Evolutionary conservation across 805 yeast species (phyloP), one percentile per base, ranked within the genome.

Genomic region (Saccharomycopsis fodiens): DNA sequence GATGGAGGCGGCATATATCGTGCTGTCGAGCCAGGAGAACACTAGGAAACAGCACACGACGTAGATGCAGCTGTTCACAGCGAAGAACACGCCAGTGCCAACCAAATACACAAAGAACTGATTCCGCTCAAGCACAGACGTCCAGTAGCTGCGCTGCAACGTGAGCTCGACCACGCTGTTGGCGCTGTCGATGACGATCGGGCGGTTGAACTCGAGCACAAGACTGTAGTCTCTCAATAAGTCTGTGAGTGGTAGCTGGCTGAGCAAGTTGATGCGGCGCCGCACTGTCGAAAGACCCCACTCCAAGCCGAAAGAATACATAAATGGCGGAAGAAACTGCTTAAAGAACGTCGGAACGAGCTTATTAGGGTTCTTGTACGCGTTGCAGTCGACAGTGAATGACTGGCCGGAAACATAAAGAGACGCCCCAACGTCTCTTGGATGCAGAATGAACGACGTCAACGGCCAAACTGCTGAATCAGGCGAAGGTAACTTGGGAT

Each of bases 161-260:
- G 8, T 35, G 17, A 43, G 31, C 15, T 25, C 42, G 12, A 43
- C 29, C 32, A 23, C 21, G 30, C 38, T 30, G 25, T 47, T 43
- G 43, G 36, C 35, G 25, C 39, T 45, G 35, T 47, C 40, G 3
- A 47, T 42, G 5, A 42, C n/a, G 15, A 47, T 31, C 4, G 30
- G 31, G 13, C 40, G 29, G 31, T 44, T 44, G 32, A 44, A 48
- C 20, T 44, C 51, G 29, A 48, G 22, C 12, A 44, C n/a, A 8
- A 47, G 19, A n/a, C 35, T n/a, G n/a, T 13, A 15, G n/a, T 25
- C 16, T 29, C 15, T 21, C 12, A 16, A 12, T 17, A 8, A n/a
- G 17, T 12, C 15, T 13, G 16, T 31, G 3, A 17, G 8, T 21
- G 22, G 12, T 20, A 39, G 20, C 22, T 44, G 20, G 19, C 30